Conservation (phyloP, 345 rosid genomes). For the Acer saccharum region DNA sequence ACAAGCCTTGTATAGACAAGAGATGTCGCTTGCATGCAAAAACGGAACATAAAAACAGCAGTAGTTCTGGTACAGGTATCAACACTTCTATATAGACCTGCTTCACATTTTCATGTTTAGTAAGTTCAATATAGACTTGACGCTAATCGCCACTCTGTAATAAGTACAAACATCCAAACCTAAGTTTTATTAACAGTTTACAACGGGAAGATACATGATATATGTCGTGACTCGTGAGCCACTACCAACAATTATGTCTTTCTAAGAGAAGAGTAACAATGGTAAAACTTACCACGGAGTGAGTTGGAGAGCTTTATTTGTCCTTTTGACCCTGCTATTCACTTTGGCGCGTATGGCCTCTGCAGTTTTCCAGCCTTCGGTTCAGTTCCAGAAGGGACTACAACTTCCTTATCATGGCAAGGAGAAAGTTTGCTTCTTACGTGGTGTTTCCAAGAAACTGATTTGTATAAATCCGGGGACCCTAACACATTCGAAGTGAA, state of each 20-base stretch:
- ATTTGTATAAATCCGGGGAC: background rate
- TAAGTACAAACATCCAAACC: background rate
- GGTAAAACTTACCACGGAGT: background rate
- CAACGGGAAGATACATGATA: background rate
- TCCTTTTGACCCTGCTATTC: background rate
- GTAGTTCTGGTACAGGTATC: background rate
- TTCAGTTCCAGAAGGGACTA: background rate
- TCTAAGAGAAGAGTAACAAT: background rate
- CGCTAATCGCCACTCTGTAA: background rate
- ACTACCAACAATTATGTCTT: background rate
- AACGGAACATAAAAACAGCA: background rate
- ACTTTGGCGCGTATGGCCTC: background rate
- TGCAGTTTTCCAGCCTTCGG: background rate
- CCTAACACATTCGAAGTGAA: background rate
- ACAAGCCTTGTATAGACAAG: background rate
- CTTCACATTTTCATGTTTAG: background rate
- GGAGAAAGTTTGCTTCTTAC: background rate
- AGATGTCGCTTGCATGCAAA: conserved; percentile 23
- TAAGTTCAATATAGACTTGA: background rate
- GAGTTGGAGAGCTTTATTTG: background rate
- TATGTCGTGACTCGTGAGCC: background rate
- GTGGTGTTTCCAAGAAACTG: background rate
- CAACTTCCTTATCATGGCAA: background rate
- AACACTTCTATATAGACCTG: background rate
- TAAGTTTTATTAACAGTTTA: background rate